Evolutionary conservation across 441 rosid genomes (phyloP), one percentile per base, ranked within the genome.

Genomic region (Hypseocharis bilobata): DNA sequence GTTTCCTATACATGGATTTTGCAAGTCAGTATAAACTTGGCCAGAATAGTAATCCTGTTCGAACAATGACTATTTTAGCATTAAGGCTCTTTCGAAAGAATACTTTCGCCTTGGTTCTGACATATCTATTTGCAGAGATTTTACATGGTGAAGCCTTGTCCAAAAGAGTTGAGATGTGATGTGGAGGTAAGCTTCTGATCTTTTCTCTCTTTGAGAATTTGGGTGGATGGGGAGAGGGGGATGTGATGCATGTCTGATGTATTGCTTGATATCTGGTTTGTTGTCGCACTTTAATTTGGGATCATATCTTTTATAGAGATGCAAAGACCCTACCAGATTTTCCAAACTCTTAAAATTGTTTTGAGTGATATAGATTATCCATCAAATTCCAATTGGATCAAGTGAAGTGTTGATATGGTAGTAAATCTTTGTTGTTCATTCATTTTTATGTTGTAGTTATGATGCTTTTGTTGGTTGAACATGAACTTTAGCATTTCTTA

Each of bases 71-170:
- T 62, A 22, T 51, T 44, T 44, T 20, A 22, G 25, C 51, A 32
- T 52, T 0, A 60, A 19, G 10, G 0, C 7, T 14, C 51, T 65
- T 14, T 59, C n/a, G 29, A 14, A 22, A 22, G 59, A 54, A 11
- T 52, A 40, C 45, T 66, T 58, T 63, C 45, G 2, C 61, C 54
- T 58, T 36, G 4, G 29, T 67, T 66, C 74, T 75, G 34, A 71
- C 55, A n/a, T 56, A 10, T 66, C 38, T 59, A 62, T 34, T 76
- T 82, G 71, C 85, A 88, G 96, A 88, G 98, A 76, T 86, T 88
- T 73, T 82, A 78, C 72, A 78, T 89, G 87, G 96, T 89, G 66
- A 92, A 88, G 84, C 96, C 93, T 13, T 92, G 98, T 76, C 90
- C 96, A 0, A 92, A 92, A 71, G 96, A 92, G 76, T 65, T 88